These are phyloP conservation scores for Penicillium chermesinum DNA, from an alignment of 495 filamentous ascomycete genomes.

Conservation along the genomic window DNA sequence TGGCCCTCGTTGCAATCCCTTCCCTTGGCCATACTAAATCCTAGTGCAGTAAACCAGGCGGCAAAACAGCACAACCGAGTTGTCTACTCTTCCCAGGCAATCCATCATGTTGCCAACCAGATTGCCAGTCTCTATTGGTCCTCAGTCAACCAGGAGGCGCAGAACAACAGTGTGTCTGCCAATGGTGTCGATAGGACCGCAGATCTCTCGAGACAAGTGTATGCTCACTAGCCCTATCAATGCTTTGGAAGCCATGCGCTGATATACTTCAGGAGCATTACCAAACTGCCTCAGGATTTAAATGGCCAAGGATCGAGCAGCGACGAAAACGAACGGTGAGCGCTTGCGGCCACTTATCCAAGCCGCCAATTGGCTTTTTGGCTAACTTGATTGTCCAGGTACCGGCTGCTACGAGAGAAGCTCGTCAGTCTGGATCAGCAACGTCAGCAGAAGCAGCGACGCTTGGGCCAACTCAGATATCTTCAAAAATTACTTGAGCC, in stretches of 20 bases:
- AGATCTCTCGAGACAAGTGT: slow-evolving; percentile 46
- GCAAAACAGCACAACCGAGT: slow-evolving; percentile 66
- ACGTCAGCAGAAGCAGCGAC: slow-evolving; percentile 48
- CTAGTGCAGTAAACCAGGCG: slow-evolving; percentile 51
- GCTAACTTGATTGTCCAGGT: slow-evolving; percentile 41
- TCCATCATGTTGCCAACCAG: slow-evolving; percentile 77
- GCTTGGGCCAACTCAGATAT: slow-evolving; percentile 51
- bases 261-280: slow-evolving; percentile 33
- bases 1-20: no score
- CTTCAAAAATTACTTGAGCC: slow-evolving; percentile 56
- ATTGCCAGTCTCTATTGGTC: slow-evolving; percentile 68
- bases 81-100: slow-evolving; percentile 68
- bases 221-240: not conserved
- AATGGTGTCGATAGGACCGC: slow-evolving; percentile 38
- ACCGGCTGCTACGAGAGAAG: slow-evolving; percentile 48
- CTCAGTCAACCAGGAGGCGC: slow-evolving; percentile 40
- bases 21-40: no score
- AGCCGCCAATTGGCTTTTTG: no score
- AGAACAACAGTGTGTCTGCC: slow-evolving; percentile 31
- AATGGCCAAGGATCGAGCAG: slow-evolving; percentile 29
- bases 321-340: slow-evolving; percentile 32
- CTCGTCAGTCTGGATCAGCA: slow-evolving; percentile 48
- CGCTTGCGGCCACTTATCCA: no score
- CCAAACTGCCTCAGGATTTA: slow-evolving; percentile 29
- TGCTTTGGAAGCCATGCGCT: not conserved